Evolutionary conservation across 306 rosid species (phyloP).

Genomic region (Potentilla sterilis): DNA sequence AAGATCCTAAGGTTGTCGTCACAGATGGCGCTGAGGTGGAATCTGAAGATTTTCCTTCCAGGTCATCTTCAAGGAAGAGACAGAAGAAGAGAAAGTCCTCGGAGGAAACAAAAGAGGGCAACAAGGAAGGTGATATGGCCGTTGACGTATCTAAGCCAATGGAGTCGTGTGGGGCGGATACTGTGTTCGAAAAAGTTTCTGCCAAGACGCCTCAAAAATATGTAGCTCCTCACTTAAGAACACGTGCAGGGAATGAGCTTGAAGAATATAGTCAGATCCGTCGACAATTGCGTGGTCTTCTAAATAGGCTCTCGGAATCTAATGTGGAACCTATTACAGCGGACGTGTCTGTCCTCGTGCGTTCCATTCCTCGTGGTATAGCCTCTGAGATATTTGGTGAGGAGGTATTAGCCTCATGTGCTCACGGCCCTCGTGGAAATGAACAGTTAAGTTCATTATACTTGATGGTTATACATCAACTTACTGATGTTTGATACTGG

Average conservation of each 20-base stretch:
- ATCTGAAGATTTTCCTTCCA: slow-evolving; percentile 29
- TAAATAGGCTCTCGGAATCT: slow-evolving; percentile 66
- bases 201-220: slow-evolving; percentile 47
- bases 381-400: slow-evolving; percentile 63
- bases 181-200: slow-evolving; percentile 29
- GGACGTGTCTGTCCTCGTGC: slow-evolving; percentile 56
- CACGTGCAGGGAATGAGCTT: slow-evolving; percentile 59
- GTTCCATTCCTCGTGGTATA: slow-evolving; percentile 52
- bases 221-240: slow-evolving; percentile 71
- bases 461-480: slow-evolving; percentile 9
- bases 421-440: slow-evolving; percentile 80
- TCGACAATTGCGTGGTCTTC: slow-evolving; percentile 60
- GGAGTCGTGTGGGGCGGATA: slow-evolving; percentile 24
- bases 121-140: slow-evolving; percentile 12
- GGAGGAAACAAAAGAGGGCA: slow-evolving; percentile 32
- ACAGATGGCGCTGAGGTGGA: slow-evolving; percentile 28
- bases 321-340: slow-evolving; percentile 71
- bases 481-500: neutral
- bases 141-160: slow-evolving; percentile 19
- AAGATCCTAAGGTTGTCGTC: slow-evolving; percentile 21
- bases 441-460: slow-evolving; percentile 59
- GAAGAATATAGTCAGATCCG: slow-evolving; percentile 71
- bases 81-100: slow-evolving; percentile 42
- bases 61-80: slow-evolving; percentile 33
- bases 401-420: slow-evolving; percentile 75